phyloP scores from a whole-genome alignment of 805 yeast genomes.

The Spencermartinsiella europaea region DNA sequence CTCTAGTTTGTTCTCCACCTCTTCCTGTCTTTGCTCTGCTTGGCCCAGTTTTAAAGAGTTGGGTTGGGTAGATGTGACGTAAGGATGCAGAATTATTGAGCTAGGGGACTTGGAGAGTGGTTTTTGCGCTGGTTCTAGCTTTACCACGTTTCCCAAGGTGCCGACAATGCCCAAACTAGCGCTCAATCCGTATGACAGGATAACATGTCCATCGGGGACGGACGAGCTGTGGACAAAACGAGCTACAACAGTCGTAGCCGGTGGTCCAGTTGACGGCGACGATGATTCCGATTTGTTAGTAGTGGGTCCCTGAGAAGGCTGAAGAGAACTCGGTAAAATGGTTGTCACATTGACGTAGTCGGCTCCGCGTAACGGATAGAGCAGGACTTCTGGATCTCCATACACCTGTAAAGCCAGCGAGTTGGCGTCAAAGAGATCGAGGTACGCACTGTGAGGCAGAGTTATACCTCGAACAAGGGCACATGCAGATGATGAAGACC shows the following conservation, averaged over 20 bases:
- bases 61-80: conserved; percentile 29
- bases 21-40: conserved; percentile 13
- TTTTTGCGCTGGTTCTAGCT: conserved; percentile 43
- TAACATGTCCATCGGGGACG: conserved; percentile 38
- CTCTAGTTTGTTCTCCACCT: conserved; percentile 23
- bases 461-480: conserved; percentile 49
- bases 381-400: conserved; percentile 39
- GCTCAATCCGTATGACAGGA: conserved; percentile 50
- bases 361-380: conserved; percentile 31
- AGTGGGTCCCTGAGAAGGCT: conserved; percentile 1
- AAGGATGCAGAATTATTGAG: conserved; percentile 50
- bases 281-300: conserved; percentile 2
- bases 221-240: conserved; percentile 38
- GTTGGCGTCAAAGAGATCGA: conserved; percentile 13
- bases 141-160: conserved; percentile 49
- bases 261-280: conserved; percentile 2
- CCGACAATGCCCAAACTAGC: conserved; percentile 50
- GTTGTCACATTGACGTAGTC: conserved; percentile 32
- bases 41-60: conserved; percentile 15
- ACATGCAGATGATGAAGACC: conserved; percentile 26
- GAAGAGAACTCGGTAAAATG: conserved; percentile 14
- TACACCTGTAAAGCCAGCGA: conserved; percentile 38
- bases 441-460: conserved; percentile 45
- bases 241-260: conserved; percentile 46
- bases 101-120: conserved; percentile 33